Evolutionary conservation across 2,329 filamentous ascomycete genomes (phyloP).

Genomic region (Apiospora hydei): DNA sequence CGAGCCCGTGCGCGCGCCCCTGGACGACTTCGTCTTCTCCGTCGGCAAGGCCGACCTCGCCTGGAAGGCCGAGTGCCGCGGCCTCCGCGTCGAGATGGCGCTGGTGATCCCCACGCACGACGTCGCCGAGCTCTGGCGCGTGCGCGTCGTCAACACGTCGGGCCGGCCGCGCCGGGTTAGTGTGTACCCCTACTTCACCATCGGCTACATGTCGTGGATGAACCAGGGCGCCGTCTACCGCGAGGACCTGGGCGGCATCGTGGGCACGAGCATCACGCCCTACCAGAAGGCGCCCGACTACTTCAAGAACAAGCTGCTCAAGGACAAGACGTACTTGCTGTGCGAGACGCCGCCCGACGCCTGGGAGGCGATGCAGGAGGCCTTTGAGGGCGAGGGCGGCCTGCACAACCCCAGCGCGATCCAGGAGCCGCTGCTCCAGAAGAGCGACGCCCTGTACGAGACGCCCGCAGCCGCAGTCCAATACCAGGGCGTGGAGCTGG

Average conservation of each 20-base stretch:
- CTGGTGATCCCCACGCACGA: conserved; percentile 60
- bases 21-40: conserved; percentile 60
- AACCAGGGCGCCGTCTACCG: conserved; percentile 63
- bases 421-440: conserved; percentile 46
- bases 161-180: conserved; percentile 54
- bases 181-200: conserved; percentile 63
- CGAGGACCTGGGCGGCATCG: conserved; percentile 54
- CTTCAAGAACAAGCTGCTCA: conserved; percentile 62
- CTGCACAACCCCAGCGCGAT: conserved; percentile 58
- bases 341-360: conserved; percentile 58
- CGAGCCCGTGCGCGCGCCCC: conserved; percentile 58
- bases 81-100: conserved; percentile 59
- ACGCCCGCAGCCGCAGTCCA: conserved; percentile 62
- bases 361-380: conserved; percentile 60
- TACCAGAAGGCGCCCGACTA: conserved; percentile 65
- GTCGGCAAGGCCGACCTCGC: conserved; percentile 61
- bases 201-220: conserved; percentile 70
- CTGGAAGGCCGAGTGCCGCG: conserved; percentile 61
- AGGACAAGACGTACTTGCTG: conserved; percentile 65
- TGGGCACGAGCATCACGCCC: conserved; percentile 61
- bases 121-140: conserved; percentile 62
- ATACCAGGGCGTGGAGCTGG: conserved; percentile 52
- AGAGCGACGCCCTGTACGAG: conserved; percentile 61
- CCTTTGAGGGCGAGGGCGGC: conserved; percentile 64
- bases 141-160: conserved; percentile 59